Conservation (phyloP, 2,329 filamentous ascomycete species). For the Purpureocillium takamizusanense region DNA sequence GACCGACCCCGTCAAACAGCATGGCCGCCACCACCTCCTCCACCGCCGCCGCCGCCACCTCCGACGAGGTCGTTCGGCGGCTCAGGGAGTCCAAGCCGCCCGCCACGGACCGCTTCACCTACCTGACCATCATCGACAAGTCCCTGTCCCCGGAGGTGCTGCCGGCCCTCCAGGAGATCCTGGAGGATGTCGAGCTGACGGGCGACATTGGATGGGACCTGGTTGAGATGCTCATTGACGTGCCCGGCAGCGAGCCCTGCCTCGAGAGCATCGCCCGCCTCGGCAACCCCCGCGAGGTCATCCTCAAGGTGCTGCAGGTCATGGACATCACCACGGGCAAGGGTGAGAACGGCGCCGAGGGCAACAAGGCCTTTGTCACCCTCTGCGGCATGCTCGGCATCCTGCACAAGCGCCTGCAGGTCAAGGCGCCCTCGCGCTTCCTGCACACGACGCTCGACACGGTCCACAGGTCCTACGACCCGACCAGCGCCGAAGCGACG, state of each 20-base stretch:
- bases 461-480: conserved; percentile 57
- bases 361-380: conserved; percentile 50
- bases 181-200: conserved; percentile 60
- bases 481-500: conserved; percentile 56
- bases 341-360: conserved; percentile 26
- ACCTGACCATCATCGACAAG: conserved; percentile 69
- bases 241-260: conserved; percentile 61
- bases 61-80: conserved; percentile 32
- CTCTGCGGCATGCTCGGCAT: conserved; percentile 65
- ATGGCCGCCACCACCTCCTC: neutral
- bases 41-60: conserved; percentile 13
- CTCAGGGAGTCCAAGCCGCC: conserved; percentile 41
- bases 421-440: conserved; percentile 70
- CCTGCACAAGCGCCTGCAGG: conserved; percentile 65
- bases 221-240: conserved; percentile 61
- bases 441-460: conserved; percentile 68
- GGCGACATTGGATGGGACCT: conserved; percentile 79
- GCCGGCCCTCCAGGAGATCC: conserved; percentile 57
- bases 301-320: conserved; percentile 70
- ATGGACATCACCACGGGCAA: conserved; percentile 43
- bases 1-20: no score
- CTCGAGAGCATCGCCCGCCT: conserved; percentile 66
- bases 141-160: conserved; percentile 59
- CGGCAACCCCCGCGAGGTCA: conserved; percentile 73
- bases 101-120: conserved; percentile 60